These are phyloP conservation scores for Cyclotella atomus DNA, from an alignment of 108 stramenopile species.

Conservation along the genomic window DNA sequence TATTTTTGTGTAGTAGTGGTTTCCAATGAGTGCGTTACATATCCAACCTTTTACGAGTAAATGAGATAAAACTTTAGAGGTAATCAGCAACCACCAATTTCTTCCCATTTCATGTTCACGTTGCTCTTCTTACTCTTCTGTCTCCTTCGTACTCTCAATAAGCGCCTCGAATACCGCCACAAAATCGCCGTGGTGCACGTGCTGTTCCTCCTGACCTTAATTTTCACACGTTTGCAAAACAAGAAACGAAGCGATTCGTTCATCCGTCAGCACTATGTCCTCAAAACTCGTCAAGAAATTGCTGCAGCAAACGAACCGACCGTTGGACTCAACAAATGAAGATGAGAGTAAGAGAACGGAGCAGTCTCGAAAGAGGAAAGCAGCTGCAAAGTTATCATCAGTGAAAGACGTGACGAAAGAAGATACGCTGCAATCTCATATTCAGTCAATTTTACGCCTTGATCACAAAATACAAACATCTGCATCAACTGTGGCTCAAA, in stretches of 20 bases:
- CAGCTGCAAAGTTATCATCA: background rate
- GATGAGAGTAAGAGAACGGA: background rate
- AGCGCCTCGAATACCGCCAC: constrained; percentile 3
- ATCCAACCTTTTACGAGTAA: no score
- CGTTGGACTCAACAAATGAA: background rate
- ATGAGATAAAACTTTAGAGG: no score
- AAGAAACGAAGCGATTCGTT: constrained; percentile 1
- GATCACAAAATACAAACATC: constrained; percentile 16
- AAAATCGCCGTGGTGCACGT: constrained; percentile 2
- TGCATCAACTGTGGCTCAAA: constrained; percentile 17
- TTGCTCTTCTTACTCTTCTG: background rate
- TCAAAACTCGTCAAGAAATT: constrained; percentile 45
- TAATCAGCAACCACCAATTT: no score
- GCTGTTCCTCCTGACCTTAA: constrained; percentile 6
- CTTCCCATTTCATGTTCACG: no score
- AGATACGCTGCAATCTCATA: constrained; percentile 22
- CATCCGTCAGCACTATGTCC: constrained; percentile 26
- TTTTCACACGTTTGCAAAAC: background rate
- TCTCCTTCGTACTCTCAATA: background rate
- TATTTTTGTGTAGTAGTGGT: no score
- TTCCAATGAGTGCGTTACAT: no score
- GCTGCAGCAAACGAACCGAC: constrained; percentile 26
- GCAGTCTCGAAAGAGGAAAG: background rate
- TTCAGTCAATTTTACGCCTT: constrained; percentile 27
- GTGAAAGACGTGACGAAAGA: background rate